Evolutionary conservation across 805 yeast genomes (phyloP).

Genomic region (Metschnikowia bowlesiae): DNA sequence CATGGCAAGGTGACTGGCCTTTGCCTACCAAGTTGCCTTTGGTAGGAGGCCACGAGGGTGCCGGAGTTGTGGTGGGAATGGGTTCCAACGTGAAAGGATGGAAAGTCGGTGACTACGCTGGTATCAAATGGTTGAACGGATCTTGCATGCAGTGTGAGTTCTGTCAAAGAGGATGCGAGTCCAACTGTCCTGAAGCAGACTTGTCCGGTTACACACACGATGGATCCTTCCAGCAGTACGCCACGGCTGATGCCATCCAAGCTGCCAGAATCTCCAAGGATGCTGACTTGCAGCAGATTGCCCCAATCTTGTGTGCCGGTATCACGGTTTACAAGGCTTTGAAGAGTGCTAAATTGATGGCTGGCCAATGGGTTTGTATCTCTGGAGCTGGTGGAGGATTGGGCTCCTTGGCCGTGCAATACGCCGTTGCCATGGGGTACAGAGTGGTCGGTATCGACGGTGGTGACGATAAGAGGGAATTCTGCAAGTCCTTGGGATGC

Average conservation of each 20-base stretch:
- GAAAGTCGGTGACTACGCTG: conserved; percentile 42
- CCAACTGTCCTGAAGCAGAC: conserved; percentile 60
- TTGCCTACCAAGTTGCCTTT: conserved; percentile 41
- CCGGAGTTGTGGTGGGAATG: conserved; percentile 43
- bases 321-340: conserved; percentile 66
- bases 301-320: conserved; percentile 66
- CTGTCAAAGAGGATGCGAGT: conserved; percentile 42
- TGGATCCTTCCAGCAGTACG: conserved; percentile 65
- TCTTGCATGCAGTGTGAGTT: conserved; percentile 41
- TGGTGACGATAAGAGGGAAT: conserved; percentile 55
- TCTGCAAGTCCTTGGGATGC: conserved; percentile 56
- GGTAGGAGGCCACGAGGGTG: conserved; percentile 48
- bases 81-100: conserved; percentile 40
- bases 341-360: conserved; percentile 49
- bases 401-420: conserved; percentile 72
- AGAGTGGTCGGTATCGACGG: conserved; percentile 68
- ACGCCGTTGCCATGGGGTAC: conserved; percentile 71
- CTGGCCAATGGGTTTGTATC: conserved; percentile 73
- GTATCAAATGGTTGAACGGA: conserved; percentile 45
- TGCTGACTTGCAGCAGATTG: conserved; percentile 51
- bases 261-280: conserved; percentile 56
- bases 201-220: conserved; percentile 73
- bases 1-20: conserved; percentile 48
- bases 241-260: conserved; percentile 61
- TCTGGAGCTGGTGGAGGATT: conserved; percentile 84